These are phyloP conservation scores for Phytophthora pluvialis DNA, from an alignment of 352 stramenopile species.

Conservation along the genomic window DNA sequence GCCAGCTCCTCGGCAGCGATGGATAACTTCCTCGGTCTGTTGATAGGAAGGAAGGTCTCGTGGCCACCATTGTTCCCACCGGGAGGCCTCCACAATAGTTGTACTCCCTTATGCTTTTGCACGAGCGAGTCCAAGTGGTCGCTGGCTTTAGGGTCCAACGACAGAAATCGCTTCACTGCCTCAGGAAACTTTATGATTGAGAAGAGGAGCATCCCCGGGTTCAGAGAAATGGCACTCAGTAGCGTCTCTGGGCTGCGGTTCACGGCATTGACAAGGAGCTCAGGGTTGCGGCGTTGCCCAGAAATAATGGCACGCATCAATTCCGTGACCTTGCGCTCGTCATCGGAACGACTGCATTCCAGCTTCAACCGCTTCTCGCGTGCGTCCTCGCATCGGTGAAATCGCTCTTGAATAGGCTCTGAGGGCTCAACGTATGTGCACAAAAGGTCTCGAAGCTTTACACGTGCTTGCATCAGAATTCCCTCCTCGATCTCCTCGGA, in stretches of 20 bases:
- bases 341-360: constrained; percentile 27
- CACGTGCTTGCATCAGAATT: constrained; percentile 29
- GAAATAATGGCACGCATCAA: constrained; percentile 64
- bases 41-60: constrained; percentile 12
- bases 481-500: constrained; percentile 19
- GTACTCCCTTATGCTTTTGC: constrained; percentile 59
- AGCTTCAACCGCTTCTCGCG: constrained; percentile 32
- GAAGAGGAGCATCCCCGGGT: constrained; percentile 76
- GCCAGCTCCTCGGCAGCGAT: constrained; percentile 28
- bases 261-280: constrained; percentile 63
- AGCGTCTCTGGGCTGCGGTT: constrained; percentile 74
- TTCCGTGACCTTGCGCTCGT: constrained; percentile 31
- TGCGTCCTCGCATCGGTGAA: constrained; percentile 44
- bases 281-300: constrained; percentile 57
- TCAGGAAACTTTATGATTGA: constrained; percentile 72
- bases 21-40: constrained; percentile 15
- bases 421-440: constrained; percentile 49
- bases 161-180: constrained; percentile 70
- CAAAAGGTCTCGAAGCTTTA: constrained; percentile 48
- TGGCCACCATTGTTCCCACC: constrained; percentile 7
- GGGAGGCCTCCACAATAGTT: constrained; percentile 61
- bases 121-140: constrained; percentile 60
- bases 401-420: constrained; percentile 55
- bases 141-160: constrained; percentile 59
- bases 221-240: constrained; percentile 60